These are phyloP conservation scores for Drechslerella coelobrocha DNA, from an alignment of 2,329 filamentous ascomycete genomes.

Conservation along the genomic window DNA sequence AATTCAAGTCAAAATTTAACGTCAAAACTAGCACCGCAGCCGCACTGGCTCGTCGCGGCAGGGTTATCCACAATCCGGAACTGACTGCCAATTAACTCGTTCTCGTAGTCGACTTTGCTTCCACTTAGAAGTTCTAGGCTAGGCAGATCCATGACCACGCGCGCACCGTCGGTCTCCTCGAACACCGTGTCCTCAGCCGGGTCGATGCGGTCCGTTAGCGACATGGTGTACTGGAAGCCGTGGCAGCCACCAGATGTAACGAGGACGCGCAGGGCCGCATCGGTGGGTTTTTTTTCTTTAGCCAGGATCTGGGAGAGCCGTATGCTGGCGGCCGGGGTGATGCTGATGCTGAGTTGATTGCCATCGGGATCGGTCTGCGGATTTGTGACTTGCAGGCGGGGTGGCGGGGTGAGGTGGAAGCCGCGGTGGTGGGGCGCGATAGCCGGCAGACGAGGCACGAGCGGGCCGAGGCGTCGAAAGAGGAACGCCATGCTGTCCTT, in stretches of 20 bases:
- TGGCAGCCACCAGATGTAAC: constrained; percentile 96
- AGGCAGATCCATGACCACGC: constrained; percentile 84
- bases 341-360: constrained; percentile 28
- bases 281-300: constrained; percentile 74
- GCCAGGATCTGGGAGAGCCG: constrained; percentile 79
- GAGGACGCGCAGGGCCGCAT: constrained; percentile 80
- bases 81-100: constrained; percentile 91
- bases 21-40: constrained; percentile 97
- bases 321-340: constrained; percentile 53
- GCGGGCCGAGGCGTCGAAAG: constrained; percentile 1
- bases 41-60: constrained; percentile 88
- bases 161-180: constrained; percentile 71
- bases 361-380: constrained; percentile 53
- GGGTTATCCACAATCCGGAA: constrained; percentile 98
- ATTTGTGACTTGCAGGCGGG: constrained; percentile 33
- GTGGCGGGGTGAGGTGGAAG: constrained; percentile 10
- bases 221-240: constrained; percentile 97
- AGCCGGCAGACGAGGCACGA: background rate
- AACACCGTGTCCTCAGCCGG: constrained; percentile 88
- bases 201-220: constrained; percentile 70
- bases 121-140: constrained; percentile 88
- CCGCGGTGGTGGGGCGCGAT: background rate
- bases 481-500: constrained; percentile 8
- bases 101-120: constrained; percentile 94
- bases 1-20: constrained; percentile 68